Base-by-base conservation (phyloP, 108 stramenopile genomes). In the Fistulifera pelliculosa region DNA sequence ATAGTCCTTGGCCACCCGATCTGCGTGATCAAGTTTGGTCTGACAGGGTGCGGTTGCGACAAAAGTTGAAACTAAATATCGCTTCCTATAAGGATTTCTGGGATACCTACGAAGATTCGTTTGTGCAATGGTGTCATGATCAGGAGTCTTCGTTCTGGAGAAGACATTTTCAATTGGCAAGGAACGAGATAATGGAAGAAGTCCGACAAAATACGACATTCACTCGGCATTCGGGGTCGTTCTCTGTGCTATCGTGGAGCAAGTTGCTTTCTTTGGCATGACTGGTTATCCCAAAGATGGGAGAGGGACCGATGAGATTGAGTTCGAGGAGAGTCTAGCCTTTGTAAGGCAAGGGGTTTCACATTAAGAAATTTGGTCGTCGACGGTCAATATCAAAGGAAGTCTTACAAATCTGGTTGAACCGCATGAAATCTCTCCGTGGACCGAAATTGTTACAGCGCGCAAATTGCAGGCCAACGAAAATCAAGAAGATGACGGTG, bases 31-130 rank as follows among this genome's bases (percentile, higher is more conserved):
- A 83, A 57, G 77, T 94, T 18, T 94, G 93, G 93, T 62, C 68
- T 26, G 87, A 90, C 65, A 75, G 89, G 23, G 68, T 88, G 21
- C 61, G 76, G 51, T 65, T 94, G 62, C 61, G 89, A 7, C 83
- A 74, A 41, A 74, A 72, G 47, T 73, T 87, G 72, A 93, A 93
- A 62, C 62, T 57, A 60, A 79, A 85, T 26, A 93, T 87, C 83
- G 44, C 14, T 23, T 54, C 26, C 1, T 92, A 85, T 66, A 47
- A 59, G 16, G 38, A 31, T 2, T 83, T 92, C 62, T 78, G 80
- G 77, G 58, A 70, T 26, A 69, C 76, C 26, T 61, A 70, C 14
- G 71, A 55, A 24, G 59, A 60, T 6, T 47, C 43, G 7, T 62
- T 62, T 41, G 49, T 52, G 41, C 48, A 57, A 12, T 69, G 78